Base-by-base conservation (phyloP, 305 asterid species). In the Fraxinus platypoda region DNA sequence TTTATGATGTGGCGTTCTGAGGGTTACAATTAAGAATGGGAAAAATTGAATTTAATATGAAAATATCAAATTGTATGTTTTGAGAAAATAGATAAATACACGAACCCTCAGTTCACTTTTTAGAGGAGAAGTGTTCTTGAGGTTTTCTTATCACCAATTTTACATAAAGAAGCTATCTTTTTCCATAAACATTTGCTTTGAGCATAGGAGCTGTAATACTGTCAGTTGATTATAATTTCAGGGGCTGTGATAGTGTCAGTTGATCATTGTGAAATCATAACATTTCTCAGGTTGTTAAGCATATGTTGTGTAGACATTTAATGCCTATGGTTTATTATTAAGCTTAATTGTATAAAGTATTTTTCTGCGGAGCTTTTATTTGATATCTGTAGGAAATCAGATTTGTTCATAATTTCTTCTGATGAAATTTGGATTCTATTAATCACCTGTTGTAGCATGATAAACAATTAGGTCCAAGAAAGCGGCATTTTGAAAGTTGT, bases 401-500 rank as follows among this genome's bases (percentile, higher is more conserved):
- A 4, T 68, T 28, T 68, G 38, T 30, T 68, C 8, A 26, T 15
- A 11, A n/a, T 66, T 26, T 26, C 30, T 59, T 66, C 74, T 26
- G 74, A 30, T 11, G 19, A 68, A 68, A 11, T 68, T 26, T 68
- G 74, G 74, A 68, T 68, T 68, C 74, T 1, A 68, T 12, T 68
- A 13, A 68, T 68, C 37, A 68, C 74, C 38, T 68, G 74, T 28
- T 28, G 4, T 68, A 68, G 74, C 74, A 26, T 76, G 76, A 43
- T 79, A 30, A 76, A 26, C 9, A 72, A 75, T 62, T 86, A 94
- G 98, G 98, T 89, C 66, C 72, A 81, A 43, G 94, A 89, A 81
- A 86, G 85, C 80, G 87, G 95, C 91, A 83, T 93, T 85, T 75
- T 83, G 77, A 94, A 94, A 84, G 74, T 95, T 83, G 92, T 94